A percentile compares a stretch with the other conserved stretches of the same genome.
Evolutionary conservation across 345 rosid genomes (phyloP).

Genomic region (Boechera retrofracta): DNA sequence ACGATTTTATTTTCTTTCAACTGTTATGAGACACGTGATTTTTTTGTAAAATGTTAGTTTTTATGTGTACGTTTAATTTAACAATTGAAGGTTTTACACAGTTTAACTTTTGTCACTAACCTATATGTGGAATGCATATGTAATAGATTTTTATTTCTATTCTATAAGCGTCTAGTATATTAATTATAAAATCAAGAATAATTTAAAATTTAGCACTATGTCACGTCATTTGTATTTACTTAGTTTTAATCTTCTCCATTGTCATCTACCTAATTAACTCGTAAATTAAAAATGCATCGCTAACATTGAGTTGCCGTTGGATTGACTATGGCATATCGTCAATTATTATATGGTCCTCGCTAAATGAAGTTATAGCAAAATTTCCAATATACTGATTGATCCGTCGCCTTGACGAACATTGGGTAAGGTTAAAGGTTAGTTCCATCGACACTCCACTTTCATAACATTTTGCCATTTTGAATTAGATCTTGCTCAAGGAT

Average conservation of each 20-base stretch:
- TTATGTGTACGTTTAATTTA: neutral
- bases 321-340: neutral
- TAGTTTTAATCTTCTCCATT: too few species aligned
- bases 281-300: neutral
- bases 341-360: neutral
- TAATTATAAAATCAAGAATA: too few species aligned
- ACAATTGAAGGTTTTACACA: neutral
- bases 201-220: too few species aligned
- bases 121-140: too few species aligned
- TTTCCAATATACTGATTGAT: neutral
- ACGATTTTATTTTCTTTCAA: neutral
- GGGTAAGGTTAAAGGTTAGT: neutral
- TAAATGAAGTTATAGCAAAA: neutral
- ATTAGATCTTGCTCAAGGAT: slow-evolving; percentile 8
- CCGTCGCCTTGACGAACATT: neutral
- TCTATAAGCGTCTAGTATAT: too few species aligned
- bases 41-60: neutral
- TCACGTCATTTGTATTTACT: too few species aligned
- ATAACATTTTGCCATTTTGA: neutral
- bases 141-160: too few species aligned
- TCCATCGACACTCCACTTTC: neutral
- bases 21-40: neutral
- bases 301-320: neutral
- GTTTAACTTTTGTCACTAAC: too few species aligned
- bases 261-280: too few species aligned